Evolutionary conservation across 2,329 filamentous ascomycete genomes (phyloP).

Genomic region (Penicillium sumatraense): DNA sequence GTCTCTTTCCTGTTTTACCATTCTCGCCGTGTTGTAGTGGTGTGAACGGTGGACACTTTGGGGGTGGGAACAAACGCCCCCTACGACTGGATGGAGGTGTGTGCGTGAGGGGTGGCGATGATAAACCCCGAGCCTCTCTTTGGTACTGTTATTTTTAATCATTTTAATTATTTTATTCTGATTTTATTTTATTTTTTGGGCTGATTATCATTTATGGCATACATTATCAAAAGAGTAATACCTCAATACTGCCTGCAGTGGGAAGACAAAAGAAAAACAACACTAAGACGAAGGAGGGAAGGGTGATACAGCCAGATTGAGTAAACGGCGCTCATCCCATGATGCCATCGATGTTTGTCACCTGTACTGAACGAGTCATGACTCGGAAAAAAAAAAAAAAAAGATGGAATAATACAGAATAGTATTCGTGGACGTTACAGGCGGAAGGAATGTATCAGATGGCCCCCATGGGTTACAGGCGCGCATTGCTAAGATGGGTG

Average conservation of each 20-base stretch:
- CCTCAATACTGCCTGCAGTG: slow-evolving; percentile 2
- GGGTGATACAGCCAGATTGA: slow-evolving; percentile 33
- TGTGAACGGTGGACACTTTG: slow-evolving; percentile 5
- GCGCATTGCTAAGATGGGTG: neutral
- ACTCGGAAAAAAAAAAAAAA: slow-evolving; percentile 18
- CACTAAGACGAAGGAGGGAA: slow-evolving; percentile 26
- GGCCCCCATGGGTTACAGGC: slow-evolving; percentile 26
- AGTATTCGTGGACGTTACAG: slow-evolving; percentile 15
- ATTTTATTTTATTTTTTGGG: neutral
- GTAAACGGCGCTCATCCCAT: slow-evolving; percentile 29
- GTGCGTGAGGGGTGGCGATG: slow-evolving; percentile 23
- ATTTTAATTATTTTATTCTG: neutral
- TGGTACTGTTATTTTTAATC: neutral
- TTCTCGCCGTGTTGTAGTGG: neutral
- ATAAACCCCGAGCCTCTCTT: slow-evolving; percentile 25
- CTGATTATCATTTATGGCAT: slow-evolving; percentile 14
- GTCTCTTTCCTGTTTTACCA: slow-evolving; percentile 7
- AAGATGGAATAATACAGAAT: neutral
- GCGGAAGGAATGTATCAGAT: slow-evolving; percentile 32
- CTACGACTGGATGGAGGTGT: slow-evolving; percentile 9
- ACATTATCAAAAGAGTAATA: slow-evolving; percentile 3
- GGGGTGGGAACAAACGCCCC: slow-evolving; percentile 1
- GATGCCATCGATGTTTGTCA: slow-evolving; percentile 28
- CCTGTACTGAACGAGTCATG: slow-evolving; percentile 28
- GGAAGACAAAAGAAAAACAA: slow-evolving; percentile 18